phyloP scores from a whole-genome alignment of 2,329 filamentous ascomycete genomes.

The Fusarium lyarnte region DNA sequence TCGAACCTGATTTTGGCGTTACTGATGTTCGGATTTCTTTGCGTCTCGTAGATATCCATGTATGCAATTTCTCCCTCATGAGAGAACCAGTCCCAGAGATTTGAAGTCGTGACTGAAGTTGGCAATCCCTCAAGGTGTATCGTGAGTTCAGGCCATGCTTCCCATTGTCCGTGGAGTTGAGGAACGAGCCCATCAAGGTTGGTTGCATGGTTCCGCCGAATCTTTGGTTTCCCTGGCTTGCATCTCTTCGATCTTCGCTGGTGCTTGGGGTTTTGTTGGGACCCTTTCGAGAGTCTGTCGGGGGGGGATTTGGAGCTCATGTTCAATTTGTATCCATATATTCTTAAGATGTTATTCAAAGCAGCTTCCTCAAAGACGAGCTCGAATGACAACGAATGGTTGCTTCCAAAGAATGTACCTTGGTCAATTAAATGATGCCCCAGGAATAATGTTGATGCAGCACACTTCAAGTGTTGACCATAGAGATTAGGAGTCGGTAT shows the following conservation, averaged over 20 bases:
- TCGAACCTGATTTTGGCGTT: slow-evolving; percentile 64
- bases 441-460: not conserved
- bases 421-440: not conserved
- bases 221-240: not conserved
- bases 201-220: not conserved
- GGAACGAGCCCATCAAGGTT: not conserved
- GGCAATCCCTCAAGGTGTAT: slow-evolving; percentile 50
- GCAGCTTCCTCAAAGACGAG: too few species aligned
- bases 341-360: not conserved
- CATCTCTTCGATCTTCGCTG: not conserved
- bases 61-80: slow-evolving; percentile 62
- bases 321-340: not conserved
- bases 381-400: too few species aligned
- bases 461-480: not conserved
- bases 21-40: slow-evolving; percentile 27
- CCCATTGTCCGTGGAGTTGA: slow-evolving; percentile 43
- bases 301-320: slow-evolving; percentile 1
- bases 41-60: slow-evolving; percentile 61
- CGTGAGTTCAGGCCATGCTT: slow-evolving; percentile 47
- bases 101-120: slow-evolving; percentile 48
- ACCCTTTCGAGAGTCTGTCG: not conserved
- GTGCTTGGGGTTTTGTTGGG: not conserved
- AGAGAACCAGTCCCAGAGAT: slow-evolving; percentile 63
- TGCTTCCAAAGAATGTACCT: not conserved
- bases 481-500: not conserved